phyloP scores from a whole-genome alignment of 345 rosid species.

The Excoecaria cochinchinensis region DNA sequence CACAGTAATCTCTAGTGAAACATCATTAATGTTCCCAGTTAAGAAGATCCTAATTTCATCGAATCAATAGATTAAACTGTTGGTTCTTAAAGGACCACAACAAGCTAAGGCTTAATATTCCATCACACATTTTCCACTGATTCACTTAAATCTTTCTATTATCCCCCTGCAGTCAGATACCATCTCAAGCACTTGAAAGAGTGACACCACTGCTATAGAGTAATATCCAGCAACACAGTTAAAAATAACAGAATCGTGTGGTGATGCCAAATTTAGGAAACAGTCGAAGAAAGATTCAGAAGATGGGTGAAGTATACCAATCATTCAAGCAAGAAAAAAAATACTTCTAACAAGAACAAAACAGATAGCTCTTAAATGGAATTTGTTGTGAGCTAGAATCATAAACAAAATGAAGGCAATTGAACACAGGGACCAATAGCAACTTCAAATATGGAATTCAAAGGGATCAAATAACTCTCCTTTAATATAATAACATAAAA shows the following conservation, averaged over 20 bases:
- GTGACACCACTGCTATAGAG: background rate
- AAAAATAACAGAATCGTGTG: background rate
- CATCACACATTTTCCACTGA: background rate
- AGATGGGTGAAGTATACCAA: background rate
- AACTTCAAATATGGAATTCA: too few species aligned
- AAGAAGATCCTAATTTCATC: background rate
- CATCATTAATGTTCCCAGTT: background rate
- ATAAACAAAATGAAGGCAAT: background rate
- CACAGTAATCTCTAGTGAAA: background rate
- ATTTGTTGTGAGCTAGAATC: background rate
- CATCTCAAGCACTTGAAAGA: background rate
- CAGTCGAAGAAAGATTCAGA: background rate
- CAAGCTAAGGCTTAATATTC: background rate
- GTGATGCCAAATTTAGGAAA: background rate
- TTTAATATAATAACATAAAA: background rate
- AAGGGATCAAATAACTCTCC: too few species aligned
- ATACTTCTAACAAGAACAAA: background rate
- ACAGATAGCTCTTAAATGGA: background rate
- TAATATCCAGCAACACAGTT: background rate
- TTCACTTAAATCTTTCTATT: background rate
- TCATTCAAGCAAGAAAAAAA: background rate
- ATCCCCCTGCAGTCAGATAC: background rate
- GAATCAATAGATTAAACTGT: background rate
- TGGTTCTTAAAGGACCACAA: background rate
- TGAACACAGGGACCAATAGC: background rate